Evolutionary conservation across 768 basidiomycete species (phyloP).

Genomic region (Calocybe gangraenosa): DNA sequence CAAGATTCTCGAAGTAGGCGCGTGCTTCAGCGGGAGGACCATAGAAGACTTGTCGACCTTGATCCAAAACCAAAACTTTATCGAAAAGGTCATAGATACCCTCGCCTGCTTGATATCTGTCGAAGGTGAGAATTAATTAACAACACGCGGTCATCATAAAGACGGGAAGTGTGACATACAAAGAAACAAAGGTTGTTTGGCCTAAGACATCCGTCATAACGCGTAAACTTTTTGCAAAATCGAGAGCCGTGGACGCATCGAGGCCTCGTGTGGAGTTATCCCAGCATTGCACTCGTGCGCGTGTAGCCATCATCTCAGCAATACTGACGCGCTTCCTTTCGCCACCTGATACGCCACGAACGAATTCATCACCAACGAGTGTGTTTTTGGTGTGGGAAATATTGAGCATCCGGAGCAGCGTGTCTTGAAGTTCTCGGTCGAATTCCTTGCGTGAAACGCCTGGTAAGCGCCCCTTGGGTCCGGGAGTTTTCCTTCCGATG

Average conservation of each 20-base stretch:
- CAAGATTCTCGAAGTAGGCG: constrained; percentile 71
- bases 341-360: constrained; percentile 77
- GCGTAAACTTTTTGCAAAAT: constrained; percentile 76
- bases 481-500: constrained; percentile 55
- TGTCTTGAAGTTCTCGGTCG: constrained; percentile 49
- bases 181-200: constrained; percentile 74
- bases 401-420: constrained; percentile 75
- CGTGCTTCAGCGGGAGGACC: constrained; percentile 73
- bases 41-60: constrained; percentile 79
- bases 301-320: constrained; percentile 82
- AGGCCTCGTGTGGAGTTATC: constrained; percentile 81
- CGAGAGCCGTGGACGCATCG: constrained; percentile 85
- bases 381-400: constrained; percentile 77
- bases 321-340: constrained; percentile 81
- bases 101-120: constrained; percentile 78
- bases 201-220: constrained; percentile 82
- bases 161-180: constrained; percentile 36
- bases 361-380: constrained; percentile 82
- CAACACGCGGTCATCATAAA: not conserved
- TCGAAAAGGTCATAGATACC: constrained; percentile 77
- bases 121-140: not conserved
- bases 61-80: constrained; percentile 80
- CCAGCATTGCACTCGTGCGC: constrained; percentile 78
- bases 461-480: constrained; percentile 67
- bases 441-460: constrained; percentile 61